Base-by-base conservation (phyloP, 768 basidiomycete genomes). In the Boletus insuetus region DNA sequence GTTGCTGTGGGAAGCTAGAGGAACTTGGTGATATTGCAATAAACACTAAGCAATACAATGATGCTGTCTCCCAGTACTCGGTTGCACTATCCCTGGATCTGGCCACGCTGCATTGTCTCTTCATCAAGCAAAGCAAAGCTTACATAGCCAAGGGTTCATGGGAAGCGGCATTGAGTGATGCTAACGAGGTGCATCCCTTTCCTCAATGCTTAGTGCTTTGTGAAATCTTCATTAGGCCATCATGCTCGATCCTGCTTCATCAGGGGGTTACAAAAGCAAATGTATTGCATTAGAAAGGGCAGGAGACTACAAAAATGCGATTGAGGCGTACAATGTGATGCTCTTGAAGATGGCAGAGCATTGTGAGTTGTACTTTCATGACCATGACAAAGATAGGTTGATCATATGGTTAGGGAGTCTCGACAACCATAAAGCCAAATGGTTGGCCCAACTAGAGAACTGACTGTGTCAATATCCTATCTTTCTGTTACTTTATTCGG, bases 401-500 rank as follows among this genome's bases (percentile, higher is more conserved):
- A 9, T 32, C 32, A 32, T 12, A 32, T 32, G 12, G 32, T 7
- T 24, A 24, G 22, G 22, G 22, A 24, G 22, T 24, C 22, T 24
- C 22, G 2, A 3, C 22, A 24, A 24, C 4, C 22, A 24, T 24
- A 4, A 24, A 24, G 22, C 22, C 22, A 4, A 24, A 24, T 3
- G 2, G 22, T 24, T 89, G 8, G 79, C 77, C 35, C 63, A 60
- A 20, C 68, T 84, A 69, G 79, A 82, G 55, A 68, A 66, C 3
- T 79, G 83, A 64, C 71, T 89, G 45, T 77, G 80, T 60, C 68
- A 72, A 41, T 78, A 79, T 38, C 80, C 84, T 39, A 65, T 65
- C 1, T 86, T 86, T 61, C 74, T 84, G 60, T 72, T 92, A 32
- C 76, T 91, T 42, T 82, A 83, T 14, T 86, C 86, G 6, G 89